A percentile compares a stretch with the other conserved stretches of the same genome.
Conservation (phyloP, 2,329 filamentous ascomycete species). For the Fusarium neocosmosporiellum region DNA sequence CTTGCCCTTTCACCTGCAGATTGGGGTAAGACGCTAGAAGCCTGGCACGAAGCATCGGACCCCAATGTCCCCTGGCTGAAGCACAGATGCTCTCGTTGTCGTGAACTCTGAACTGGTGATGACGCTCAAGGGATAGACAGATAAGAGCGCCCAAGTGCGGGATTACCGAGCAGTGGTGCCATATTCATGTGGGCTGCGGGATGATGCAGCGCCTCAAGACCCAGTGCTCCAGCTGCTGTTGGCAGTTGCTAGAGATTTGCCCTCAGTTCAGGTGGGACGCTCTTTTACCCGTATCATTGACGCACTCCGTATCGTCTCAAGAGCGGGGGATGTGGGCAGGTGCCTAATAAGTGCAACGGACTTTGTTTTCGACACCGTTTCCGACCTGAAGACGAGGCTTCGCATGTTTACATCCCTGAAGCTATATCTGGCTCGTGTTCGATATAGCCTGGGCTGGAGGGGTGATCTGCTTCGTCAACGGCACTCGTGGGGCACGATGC, state of each 20-base stretch:
- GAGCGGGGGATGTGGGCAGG: neutral
- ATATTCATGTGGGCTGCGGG: neutral
- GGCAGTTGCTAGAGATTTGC: neutral
- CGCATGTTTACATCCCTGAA: neutral
- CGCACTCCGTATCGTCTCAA: conserved; percentile 1
- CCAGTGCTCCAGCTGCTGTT: neutral
- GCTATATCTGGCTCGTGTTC: conserved; percentile 7
- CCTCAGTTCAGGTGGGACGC: conserved; percentile 1
- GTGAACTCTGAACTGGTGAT: conserved; percentile 7
- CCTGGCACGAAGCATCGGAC: conserved; percentile 25
- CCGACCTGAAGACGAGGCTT: neutral
- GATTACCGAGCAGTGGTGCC: conserved; percentile 17
- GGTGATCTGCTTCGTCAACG: conserved; percentile 1
- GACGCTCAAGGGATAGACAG: neutral
- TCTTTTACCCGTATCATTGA: conserved; percentile 3
- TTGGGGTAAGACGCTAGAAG: conserved; percentile 40
- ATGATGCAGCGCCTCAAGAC: neutral
- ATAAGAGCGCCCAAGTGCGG: conserved; percentile 5
- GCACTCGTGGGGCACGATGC: conserved; percentile 3
- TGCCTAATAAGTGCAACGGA: neutral
- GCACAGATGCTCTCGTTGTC: conserved; percentile 5
- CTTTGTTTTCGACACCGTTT: conserved; percentile 1
- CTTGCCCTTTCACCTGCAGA: conserved; percentile 29
- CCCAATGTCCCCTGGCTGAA: conserved; percentile 11
- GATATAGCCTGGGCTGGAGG: neutral